Evolutionary conservation across 2,329 filamentous ascomycete genomes (phyloP).

Genomic region (Xylariaceae sp.): DNA sequence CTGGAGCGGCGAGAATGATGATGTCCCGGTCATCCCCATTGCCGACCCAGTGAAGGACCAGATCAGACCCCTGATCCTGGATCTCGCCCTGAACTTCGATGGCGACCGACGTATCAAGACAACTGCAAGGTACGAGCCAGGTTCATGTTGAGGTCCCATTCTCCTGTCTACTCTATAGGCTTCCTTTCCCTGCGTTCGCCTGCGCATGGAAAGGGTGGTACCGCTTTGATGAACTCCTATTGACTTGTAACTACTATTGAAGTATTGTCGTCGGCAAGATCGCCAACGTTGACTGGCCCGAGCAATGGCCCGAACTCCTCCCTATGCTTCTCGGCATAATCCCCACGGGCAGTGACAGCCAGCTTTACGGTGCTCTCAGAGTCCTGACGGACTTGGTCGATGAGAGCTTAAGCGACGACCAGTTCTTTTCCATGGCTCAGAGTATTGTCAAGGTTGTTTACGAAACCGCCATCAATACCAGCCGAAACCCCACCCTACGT

Average conservation of each 20-base stretch:
- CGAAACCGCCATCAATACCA: slow-evolving; percentile 71
- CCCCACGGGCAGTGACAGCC: slow-evolving; percentile 66
- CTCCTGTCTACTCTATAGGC: neutral
- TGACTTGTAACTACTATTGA: slow-evolving; percentile 5
- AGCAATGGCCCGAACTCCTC: slow-evolving; percentile 88
- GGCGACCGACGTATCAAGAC: slow-evolving; percentile 82
- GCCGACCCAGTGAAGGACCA: slow-evolving; percentile 67
- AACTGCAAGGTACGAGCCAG: slow-evolving; percentile 65
- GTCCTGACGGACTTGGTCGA: slow-evolving; percentile 88
- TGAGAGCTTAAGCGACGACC: slow-evolving; percentile 86
- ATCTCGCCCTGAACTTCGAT: slow-evolving; percentile 67
- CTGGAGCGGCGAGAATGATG: slow-evolving; percentile 74
- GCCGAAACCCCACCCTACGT: slow-evolving; percentile 68
- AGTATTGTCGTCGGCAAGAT: slow-evolving; percentile 82
- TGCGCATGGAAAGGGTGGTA: too few species aligned
- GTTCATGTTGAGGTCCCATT: neutral
- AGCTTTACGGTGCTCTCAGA: slow-evolving; percentile 83
- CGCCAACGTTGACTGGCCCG: slow-evolving; percentile 85
- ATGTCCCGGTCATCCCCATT: slow-evolving; percentile 60
- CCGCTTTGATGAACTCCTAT: neutral
- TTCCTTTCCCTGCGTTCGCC: neutral
- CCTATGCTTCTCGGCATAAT: slow-evolving; percentile 75
- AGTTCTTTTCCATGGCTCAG: slow-evolving; percentile 86
- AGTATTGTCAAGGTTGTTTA: slow-evolving; percentile 82
- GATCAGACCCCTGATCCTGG: slow-evolving; percentile 68